Percentiles rank a stretch among this genome's conserved stretches.
Evolutionary conservation across 768 basidiomycete species (phyloP).

Genomic region (Trametes cingulata): DNA sequence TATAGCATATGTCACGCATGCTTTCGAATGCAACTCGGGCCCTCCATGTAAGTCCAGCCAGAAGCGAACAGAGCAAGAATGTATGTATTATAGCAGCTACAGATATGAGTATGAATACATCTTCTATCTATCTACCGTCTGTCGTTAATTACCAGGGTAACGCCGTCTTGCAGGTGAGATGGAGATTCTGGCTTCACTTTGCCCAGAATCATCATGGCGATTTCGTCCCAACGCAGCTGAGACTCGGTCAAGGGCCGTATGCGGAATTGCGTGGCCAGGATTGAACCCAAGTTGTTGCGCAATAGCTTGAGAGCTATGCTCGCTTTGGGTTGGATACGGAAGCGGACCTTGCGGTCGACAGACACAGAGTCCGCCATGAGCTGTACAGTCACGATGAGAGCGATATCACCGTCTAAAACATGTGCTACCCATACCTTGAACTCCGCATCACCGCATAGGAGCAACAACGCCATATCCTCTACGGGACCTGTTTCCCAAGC

Average conservation of each 20-base stretch:
- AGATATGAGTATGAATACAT: constrained; percentile 7
- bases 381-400: constrained; percentile 41
- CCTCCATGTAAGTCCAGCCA: too few species aligned
- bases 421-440: constrained; percentile 60
- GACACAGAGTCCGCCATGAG: constrained; percentile 66
- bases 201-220: constrained; percentile 64
- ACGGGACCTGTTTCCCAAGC: constrained; percentile 92
- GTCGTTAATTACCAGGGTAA: constrained; percentile 26
- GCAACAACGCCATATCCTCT: constrained; percentile 76
- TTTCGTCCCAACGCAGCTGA: constrained; percentile 72
- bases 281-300: constrained; percentile 57
- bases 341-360: constrained; percentile 86
- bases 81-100: constrained; percentile 6
- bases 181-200: constrained; percentile 33
- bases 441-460: constrained; percentile 90
- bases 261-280: constrained; percentile 69
- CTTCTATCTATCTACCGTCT: background rate
- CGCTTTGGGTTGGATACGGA: constrained; percentile 66
- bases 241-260: constrained; percentile 56
- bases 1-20: constrained; percentile 18
- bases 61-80: background rate
- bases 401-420: background rate
- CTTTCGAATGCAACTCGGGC: constrained; percentile 18
- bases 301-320: constrained; percentile 80
- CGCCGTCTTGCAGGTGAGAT: constrained; percentile 29